Evolutionary conservation across 2,329 filamentous ascomycete species (phyloP), one percentile per base, ranked within the genome.

Genomic region (Exophiala aquamarina): DNA sequence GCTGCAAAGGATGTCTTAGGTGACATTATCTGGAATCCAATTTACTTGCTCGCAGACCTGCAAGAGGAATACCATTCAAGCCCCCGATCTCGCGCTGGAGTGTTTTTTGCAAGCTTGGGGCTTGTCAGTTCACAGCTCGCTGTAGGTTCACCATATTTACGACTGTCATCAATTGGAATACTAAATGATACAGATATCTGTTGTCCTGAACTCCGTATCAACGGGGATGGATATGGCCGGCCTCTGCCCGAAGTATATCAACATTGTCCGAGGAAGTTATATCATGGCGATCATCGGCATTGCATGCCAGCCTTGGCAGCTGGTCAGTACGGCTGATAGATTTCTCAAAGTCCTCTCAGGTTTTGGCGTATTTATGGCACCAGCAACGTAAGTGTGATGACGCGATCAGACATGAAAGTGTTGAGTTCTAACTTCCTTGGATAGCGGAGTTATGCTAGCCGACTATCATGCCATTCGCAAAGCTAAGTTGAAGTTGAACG

Each of bases 151-250:
- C 23, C 5, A 18, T 59, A 28, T 48, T 58, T 9, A 59, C 62
- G 15, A 52, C 48, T 2, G 55, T 61, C 15, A 57, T 54, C 10
- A 61, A n/a, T n/a, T n/a, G n/a, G n/a, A n/a, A n/a, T 37, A 18
- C 35, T 31, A 19, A 32, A 15, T 29, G 28, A 19, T 14, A n/a
- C 29, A 59, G 55, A 56, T 60, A 31, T 64, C 63, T 49, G 63
- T 68, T 8, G 66, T 75, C 31, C 65, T 73, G 42, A 79, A 79
- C 54, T 70, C 70, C 1, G 67, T 77, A 47, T 70, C 70, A 0
- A 67, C 69, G 3, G 78, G 78, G 4, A 79, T 82, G 67, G 79
- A 82, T 55, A 63, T 81, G 39, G 71, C 77, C 0, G 74, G 71
- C 1, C 61, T 80, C 0, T 73, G 72, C 47, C 76, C 77, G 0